Evolutionary conservation across 2,329 filamentous ascomycete species (phyloP).

Genomic region (Neonectria hederae): DNA sequence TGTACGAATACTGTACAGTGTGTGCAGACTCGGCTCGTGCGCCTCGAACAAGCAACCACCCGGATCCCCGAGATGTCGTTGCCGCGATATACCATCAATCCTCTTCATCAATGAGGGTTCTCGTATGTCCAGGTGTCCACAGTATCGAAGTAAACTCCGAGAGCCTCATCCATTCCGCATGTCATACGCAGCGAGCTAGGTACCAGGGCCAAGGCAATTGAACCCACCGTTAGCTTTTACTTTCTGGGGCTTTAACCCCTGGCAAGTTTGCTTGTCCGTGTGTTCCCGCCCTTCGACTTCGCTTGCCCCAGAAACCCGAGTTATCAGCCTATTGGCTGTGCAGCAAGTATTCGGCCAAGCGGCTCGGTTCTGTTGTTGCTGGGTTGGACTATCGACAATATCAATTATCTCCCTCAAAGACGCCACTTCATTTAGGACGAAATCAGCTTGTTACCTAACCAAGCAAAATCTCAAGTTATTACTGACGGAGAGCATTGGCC

Average conservation of each 20-base stretch:
- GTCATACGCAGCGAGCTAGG: slow-evolving; percentile 12
- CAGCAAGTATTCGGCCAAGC: slow-evolving; percentile 18
- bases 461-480: not conserved
- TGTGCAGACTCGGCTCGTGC: slow-evolving; percentile 11
- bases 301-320: slow-evolving; percentile 14
- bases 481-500: slow-evolving; percentile 3
- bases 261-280: slow-evolving; percentile 13
- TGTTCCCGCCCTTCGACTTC: slow-evolving; percentile 11
- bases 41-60: slow-evolving; percentile 21
- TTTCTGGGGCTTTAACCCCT: slow-evolving; percentile 20
- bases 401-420: slow-evolving; percentile 21
- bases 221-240: slow-evolving; percentile 23
- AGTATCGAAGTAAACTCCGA: slow-evolving; percentile 1
- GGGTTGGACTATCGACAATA: slow-evolving; percentile 15
- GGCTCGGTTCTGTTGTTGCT: slow-evolving; percentile 21
- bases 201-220: slow-evolving; percentile 15
- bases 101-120: slow-evolving; percentile 5
- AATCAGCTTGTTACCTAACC: slow-evolving; percentile 1
- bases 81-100: slow-evolving; percentile 16
- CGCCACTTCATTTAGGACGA: slow-evolving; percentile 23
- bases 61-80: slow-evolving; percentile 21
- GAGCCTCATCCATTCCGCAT: slow-evolving; percentile 26
- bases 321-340: slow-evolving; percentile 24
- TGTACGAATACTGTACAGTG: not conserved
- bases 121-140: not conserved